These are phyloP conservation scores for Aspergillus novofumigatus DNA, from an alignment of 2,329 filamentous ascomycete genomes.

Conservation along the genomic window DNA sequence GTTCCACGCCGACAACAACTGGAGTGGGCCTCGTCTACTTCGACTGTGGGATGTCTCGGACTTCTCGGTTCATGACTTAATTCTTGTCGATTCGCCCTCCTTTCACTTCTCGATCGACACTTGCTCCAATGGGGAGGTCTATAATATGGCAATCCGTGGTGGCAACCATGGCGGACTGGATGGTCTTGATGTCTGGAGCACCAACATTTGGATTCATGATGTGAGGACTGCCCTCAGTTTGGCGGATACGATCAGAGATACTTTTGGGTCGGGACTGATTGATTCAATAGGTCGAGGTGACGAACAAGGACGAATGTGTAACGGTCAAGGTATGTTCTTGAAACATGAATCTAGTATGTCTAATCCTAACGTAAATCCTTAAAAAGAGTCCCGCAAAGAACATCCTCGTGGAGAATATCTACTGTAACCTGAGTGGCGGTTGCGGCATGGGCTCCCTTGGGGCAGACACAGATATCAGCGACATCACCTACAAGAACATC, in stretches of 20 bases:
- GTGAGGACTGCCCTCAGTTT: conserved; percentile 13
- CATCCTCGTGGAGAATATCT: conserved; percentile 57
- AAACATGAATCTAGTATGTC: neutral
- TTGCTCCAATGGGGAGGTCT: conserved; percentile 50
- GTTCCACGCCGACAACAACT: conserved; percentile 41
- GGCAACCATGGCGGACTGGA: conserved; percentile 52
- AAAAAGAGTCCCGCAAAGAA: conserved; percentile 49
- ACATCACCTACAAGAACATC: conserved; percentile 53
- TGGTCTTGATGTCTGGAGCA: conserved; percentile 53
- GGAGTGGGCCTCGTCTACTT: conserved; percentile 43
- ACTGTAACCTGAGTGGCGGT: conserved; percentile 60
- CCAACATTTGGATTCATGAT: conserved; percentile 57
- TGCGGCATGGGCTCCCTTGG: conserved; percentile 56
- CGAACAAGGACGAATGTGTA: conserved; percentile 60
- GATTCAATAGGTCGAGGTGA: conserved; percentile 46
- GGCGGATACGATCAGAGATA: neutral
- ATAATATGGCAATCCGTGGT: conserved; percentile 54
- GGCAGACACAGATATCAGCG: conserved; percentile 46
- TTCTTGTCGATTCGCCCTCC: conserved; percentile 46
- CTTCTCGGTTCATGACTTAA: conserved; percentile 49
- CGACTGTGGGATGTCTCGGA: conserved; percentile 43
- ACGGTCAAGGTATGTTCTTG: conserved; percentile 47
- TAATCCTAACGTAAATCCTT: neutral
- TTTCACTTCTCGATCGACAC: conserved; percentile 52
- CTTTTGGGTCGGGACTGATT: neutral